A percentile compares a stretch with the other conserved stretches of the same genome.
Conservation (phyloP, 1,284 basidiomycete species). For the Albatrellus sp. region DNA sequence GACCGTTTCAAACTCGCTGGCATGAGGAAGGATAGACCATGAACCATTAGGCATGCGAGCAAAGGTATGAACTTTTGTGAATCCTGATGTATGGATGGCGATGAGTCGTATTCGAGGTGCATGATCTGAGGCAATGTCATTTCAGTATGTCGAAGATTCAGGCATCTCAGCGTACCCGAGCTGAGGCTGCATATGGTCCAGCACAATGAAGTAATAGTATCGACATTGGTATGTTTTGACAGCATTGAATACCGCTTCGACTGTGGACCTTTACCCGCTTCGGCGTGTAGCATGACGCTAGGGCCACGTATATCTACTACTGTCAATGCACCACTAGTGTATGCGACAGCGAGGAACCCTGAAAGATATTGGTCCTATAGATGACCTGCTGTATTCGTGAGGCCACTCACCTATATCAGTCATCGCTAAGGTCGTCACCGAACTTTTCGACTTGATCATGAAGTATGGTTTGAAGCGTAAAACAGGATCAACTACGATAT, state of each 20-base stretch:
- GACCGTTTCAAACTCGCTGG: slow-evolving; percentile 29
- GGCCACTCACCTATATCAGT: slow-evolving; percentile 53
- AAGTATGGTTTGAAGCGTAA: slow-evolving; percentile 49
- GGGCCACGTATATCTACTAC: slow-evolving; percentile 68
- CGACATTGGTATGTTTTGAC: slow-evolving; percentile 16
- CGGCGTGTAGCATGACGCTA: slow-evolving; percentile 38
- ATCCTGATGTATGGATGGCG: slow-evolving; percentile 46
- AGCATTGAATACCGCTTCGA: slow-evolving; percentile 18
- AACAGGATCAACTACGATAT: slow-evolving; percentile 26
- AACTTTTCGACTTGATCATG: slow-evolving; percentile 41
- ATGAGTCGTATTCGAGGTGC: slow-evolving; percentile 48
- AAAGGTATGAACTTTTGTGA: slow-evolving; percentile 46
- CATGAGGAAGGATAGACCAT: slow-evolving; percentile 30
- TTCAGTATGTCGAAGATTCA: background rate
- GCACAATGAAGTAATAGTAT: slow-evolving; percentile 38
- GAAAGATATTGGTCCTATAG: background rate
- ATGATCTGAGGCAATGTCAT: slow-evolving; percentile 26
- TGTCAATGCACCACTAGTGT: slow-evolving; percentile 43
- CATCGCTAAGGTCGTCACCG: slow-evolving; percentile 42
- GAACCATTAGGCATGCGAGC: slow-evolving; percentile 24
- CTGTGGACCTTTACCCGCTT: slow-evolving; percentile 16
- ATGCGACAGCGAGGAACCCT: slow-evolving; percentile 71
- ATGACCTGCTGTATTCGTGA: background rate
- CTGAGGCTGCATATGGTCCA: slow-evolving; percentile 56
- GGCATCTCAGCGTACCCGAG: slow-evolving; percentile 27